Base-by-base conservation (phyloP, 2,329 filamentous ascomycete species). In the Zymoseptoria tritici region DNA sequence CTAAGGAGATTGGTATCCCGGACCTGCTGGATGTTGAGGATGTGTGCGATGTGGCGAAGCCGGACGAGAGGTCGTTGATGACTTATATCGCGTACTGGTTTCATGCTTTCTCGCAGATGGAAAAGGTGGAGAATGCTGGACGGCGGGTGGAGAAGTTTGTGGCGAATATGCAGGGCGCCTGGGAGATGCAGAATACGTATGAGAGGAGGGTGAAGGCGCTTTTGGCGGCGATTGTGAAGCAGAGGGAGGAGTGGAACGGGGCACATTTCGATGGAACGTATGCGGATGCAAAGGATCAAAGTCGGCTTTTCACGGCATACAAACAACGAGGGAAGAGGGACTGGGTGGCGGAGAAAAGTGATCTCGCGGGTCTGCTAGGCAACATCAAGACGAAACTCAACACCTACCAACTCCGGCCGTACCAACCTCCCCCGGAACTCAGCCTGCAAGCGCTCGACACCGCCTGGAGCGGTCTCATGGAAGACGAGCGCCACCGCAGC, bases 21-120 rank as follows among this genome's bases (percentile, higher is more conserved):
- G 90, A 93, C 70, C 81, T 99, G 73, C 83, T 99, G 60, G 94
- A 99, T 74, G 94, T 97, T 13, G 94, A 99, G 76, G 94, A 99
- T 78, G 94, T 99, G 20, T 96, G 91, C 74, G 94, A 99, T 73
- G 93, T 99, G 26, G 84, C 91, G 22, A 95, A 94, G 77, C 94
- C 94, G 22, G 94, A 99, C 73, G 94, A 99, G 76, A 87, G 91
- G 68, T 95, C 90, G 74, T 82, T 99, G 73, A 99, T 99, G 94
- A 99, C 94, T 0, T 99, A 99, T 75, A 99, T 99, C 69, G 94
- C 94, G 65, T 99, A 99, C 80, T 99, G 94, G 94, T 99, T 99
- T 82, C 94, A 99, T 73, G 94, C 94, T 68, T 99, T 99, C 74
- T 97, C 93, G 29, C 93, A 97, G 72, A 95, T 99, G 87, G 94